Base-by-base conservation (phyloP, 1,284 basidiomycete genomes). In the Tilletiopsis washingtonensis region DNA sequence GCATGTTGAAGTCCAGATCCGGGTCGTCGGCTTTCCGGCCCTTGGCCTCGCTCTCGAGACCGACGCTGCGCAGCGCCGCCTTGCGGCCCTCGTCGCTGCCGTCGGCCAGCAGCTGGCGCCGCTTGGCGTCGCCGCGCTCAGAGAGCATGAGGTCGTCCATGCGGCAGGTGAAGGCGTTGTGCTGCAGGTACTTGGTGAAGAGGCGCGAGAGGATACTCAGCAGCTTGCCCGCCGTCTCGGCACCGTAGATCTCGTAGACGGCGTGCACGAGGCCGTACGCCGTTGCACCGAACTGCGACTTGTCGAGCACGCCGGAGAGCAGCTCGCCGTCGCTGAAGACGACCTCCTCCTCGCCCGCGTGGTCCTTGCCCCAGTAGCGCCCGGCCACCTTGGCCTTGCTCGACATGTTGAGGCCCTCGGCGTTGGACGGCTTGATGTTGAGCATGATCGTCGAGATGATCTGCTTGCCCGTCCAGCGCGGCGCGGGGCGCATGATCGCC, bases 391-490 rank as follows among this genome's bases (percentile, higher is more conserved):
- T 96, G 51, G 91, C 86, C 71, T 88, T 86, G 23, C 87, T 85
- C 24, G 81, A 80, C 49, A 97, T 77, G 73, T 91, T 91, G 43
- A 99, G 79, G 39, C 93, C 93, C 48, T 84, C 80, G 34, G 86
- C 82, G 47, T 84, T 81, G 34, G 76, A 71, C 6, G 94, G 93
- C 2, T 88, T 96, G 58, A 98, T 83, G 74, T 99, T 99, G 45
- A 69, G 51, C 45, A 59, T 17, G 36, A 76, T 83, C 5, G 68
- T 73, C 3, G 67, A 75, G 69, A 93, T 90, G 54, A 98, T 82
- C 76, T 99, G 94, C 75, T 98, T 99, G 49, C 94, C 94, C 0
- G 93, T 97, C 94, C 94, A 99, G 50, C 93, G 76, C 0, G 89
- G 83, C 61, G 76, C 78, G 1, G 94, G 94, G 74, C 86, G 90